A percentile compares a stretch with the other conserved stretches of the same genome.
phyloP scores from a whole-genome alignment of 2,329 filamentous ascomycete genomes.

The Calonectria ilicicola region DNA sequence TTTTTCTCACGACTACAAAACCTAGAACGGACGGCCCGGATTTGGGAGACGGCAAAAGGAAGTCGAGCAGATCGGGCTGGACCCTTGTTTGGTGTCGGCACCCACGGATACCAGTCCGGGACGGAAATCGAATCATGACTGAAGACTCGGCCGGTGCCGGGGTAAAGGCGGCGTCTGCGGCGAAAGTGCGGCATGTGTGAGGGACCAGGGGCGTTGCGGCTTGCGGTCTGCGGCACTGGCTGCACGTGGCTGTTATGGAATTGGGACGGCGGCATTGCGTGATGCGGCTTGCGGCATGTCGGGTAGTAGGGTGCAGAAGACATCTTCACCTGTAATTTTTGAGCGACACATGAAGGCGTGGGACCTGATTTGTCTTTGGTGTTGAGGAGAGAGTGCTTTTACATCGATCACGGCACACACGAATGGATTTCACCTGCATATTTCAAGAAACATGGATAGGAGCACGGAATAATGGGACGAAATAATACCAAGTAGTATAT shows the following conservation, averaged over 20 bases:
- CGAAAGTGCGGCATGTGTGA: conserved; percentile 40
- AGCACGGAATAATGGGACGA: conserved; percentile 8
- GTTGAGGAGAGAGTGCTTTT: conserved; percentile 1
- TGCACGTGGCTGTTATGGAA: conserved; percentile 26
- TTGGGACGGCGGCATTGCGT: conserved; percentile 38
- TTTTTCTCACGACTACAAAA: conserved; percentile 8
- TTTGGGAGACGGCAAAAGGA: conserved; percentile 7
- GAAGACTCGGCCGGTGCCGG: conserved; percentile 33
- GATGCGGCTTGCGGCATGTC: conserved; percentile 34
- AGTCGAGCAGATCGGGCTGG: conserved; percentile 9
- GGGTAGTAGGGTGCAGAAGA: conserved; percentile 11
- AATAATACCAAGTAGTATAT: conserved; percentile 10
- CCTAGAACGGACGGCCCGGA: not conserved
- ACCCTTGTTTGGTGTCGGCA: conserved; percentile 11
- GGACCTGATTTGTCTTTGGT: not conserved
- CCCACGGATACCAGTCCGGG: conserved; percentile 30
- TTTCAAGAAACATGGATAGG: not conserved
- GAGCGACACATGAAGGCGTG: conserved; percentile 1
- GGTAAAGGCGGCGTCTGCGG: conserved; percentile 40
- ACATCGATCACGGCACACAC: conserved; percentile 3
- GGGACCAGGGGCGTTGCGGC: conserved; percentile 13
- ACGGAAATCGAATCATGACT: conserved; percentile 15
- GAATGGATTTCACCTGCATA: not conserved
- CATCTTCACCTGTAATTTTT: conserved; percentile 8
- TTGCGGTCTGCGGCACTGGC: conserved; percentile 18